Evolutionary conservation across 441 rosid genomes (phyloP), one percentile per base, ranked within the genome.

Genomic region (Arabidopsis lyrata): DNA sequence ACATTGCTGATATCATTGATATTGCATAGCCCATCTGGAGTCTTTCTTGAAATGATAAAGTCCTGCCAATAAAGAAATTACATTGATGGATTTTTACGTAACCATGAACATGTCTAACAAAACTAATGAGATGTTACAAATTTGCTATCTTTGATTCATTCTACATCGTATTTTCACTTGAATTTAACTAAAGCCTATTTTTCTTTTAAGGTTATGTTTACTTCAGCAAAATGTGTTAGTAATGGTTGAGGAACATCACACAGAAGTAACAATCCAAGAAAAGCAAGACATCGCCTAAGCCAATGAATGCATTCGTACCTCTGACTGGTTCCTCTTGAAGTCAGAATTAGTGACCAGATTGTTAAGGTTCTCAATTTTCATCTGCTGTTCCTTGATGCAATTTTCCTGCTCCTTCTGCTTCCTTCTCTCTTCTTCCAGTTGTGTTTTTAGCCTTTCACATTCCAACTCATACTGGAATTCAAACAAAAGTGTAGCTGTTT

Each of bases 371-470:
- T 90, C 89, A 32, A 88, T 85, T 83, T 84, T 90, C 77, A 84
- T 44, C 52, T 82, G 91, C 79, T 95, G 96, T 84, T 87, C 94
- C 74, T 76, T 86, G 78, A 87, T 81, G 83, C 83, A 63, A 72
- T 82, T 82, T 39, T 88, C 92, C 41, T 83, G 90, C 70, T 88
- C 90, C 76, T 79, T 85, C 31, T 86, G 97, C 24, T 88, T 87
- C 81, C 83, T 85, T 80, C 92, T 89, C 86, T 90, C 94, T 80
- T 90, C 94, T 82, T 95, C 89, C 54, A 95, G 84, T 75, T 92
- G 90, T 81, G 73, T 81, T 84, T 86, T 94, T 42, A 95, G 96
- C 77, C 89, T 92, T 76, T 92, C 99, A 54, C 85, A 85, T 71
- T 90, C 97, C 63, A 87, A 78, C 80, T 95, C 99, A 77, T 90